Evolutionary conservation across 2,329 filamentous ascomycete species (phyloP).

Genomic region (Colletotrichum sp.): DNA sequence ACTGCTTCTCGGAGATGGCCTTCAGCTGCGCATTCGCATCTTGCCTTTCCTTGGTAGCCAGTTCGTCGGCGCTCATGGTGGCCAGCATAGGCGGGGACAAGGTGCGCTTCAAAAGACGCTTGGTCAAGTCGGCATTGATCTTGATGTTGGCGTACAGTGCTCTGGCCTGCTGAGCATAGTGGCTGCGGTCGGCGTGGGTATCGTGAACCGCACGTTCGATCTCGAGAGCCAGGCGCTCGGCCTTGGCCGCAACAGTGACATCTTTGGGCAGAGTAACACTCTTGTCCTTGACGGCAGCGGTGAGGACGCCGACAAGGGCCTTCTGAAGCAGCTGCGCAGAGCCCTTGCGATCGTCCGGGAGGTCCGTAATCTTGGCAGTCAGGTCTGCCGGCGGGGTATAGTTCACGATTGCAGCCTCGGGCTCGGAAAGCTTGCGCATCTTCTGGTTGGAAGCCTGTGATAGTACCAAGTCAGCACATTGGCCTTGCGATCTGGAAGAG

Average conservation of each 20-base stretch:
- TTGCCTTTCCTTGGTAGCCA: conserved; percentile 91
- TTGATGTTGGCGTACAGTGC: conserved; percentile 87
- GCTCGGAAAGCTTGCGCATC: conserved; percentile 60
- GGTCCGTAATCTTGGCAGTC: conserved; percentile 53
- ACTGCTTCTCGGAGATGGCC: conserved; percentile 80
- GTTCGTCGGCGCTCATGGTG: conserved; percentile 88
- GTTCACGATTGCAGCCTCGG: conserved; percentile 40
- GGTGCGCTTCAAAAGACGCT: conserved; percentile 74
- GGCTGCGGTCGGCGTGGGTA: conserved; percentile 54
- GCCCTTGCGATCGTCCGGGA: conserved; percentile 69
- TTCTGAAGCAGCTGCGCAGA: conserved; percentile 75
- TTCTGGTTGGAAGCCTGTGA: conserved; percentile 48
- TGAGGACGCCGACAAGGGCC: conserved; percentile 69
- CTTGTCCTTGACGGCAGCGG: conserved; percentile 69
- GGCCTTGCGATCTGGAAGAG: rapidly evolving
- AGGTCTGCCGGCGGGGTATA: conserved; percentile 60
- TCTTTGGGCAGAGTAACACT: conserved; percentile 68
- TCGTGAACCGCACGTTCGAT: conserved; percentile 76
- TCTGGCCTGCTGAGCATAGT: conserved; percentile 70
- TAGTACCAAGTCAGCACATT: neutral
- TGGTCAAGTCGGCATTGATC: conserved; percentile 80
- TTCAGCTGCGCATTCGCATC: conserved; percentile 77
- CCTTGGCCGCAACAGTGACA: conserved; percentile 66
- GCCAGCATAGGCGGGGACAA: conserved; percentile 79
- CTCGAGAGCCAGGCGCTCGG: conserved; percentile 74